These are phyloP conservation scores for Phytophthora agathidicida DNA, from an alignment of 352 stramenopile genomes.

Conservation along the genomic window DNA sequence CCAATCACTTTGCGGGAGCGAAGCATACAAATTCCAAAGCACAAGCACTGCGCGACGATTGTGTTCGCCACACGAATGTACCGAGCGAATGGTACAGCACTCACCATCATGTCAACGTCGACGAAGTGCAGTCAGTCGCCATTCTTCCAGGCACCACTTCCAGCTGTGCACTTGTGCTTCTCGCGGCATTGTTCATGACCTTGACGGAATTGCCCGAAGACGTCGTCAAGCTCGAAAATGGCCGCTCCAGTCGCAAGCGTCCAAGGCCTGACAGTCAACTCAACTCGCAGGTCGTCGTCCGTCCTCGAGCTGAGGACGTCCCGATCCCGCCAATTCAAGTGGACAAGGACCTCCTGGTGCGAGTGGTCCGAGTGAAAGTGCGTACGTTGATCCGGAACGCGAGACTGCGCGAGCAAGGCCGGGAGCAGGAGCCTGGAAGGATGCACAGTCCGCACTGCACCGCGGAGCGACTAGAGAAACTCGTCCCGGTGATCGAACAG, in stretches of 20 bases:
- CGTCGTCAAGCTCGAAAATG: constrained; percentile 7
- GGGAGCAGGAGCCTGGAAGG: constrained; percentile 7
- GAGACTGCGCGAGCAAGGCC: constrained; percentile 14
- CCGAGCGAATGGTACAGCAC: background rate
- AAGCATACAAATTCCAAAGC: no score
- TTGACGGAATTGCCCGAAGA: constrained; percentile 23
- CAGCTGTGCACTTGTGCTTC: background rate
- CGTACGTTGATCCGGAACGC: constrained; percentile 35
- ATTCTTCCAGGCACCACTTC: constrained; percentile 15
- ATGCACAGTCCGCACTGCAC: constrained; percentile 16
- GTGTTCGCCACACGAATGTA: constrained; percentile 18
- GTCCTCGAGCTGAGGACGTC: constrained; percentile 15
- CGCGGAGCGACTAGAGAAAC: constrained; percentile 29
- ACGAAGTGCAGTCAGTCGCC: constrained; percentile 28
- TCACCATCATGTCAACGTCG: constrained; percentile 22
- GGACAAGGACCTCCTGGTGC: constrained; percentile 47
- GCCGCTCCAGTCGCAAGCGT: constrained; percentile 14
- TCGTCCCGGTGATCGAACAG: constrained; percentile 39
- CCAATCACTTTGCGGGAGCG: no score
- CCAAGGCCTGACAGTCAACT: constrained; percentile 18
- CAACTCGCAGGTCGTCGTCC: background rate
- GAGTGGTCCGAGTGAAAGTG: constrained; percentile 46
- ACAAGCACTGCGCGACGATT: no score
- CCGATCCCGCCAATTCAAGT: constrained; percentile 33
- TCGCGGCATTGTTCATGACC: constrained; percentile 10